Evolutionary conservation across 768 basidiomycete genomes (phyloP), one percentile per base, ranked within the genome.

Genomic region (Leccinellum luteum): DNA sequence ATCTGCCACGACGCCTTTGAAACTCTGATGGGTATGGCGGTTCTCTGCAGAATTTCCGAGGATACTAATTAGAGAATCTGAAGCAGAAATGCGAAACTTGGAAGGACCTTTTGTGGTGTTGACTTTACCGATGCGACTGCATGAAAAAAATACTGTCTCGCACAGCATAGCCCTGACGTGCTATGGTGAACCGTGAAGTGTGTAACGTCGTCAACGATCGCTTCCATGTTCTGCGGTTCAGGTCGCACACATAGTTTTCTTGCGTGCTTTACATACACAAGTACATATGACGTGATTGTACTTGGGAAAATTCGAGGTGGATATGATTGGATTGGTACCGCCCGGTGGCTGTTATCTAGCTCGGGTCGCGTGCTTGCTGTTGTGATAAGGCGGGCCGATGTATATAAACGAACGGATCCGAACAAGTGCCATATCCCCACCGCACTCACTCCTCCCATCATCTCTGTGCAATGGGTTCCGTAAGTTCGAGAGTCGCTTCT

Each of bases 341-440:
- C 31, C 38, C n/a, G 38, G 38, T 41, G 19, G 41, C 41, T 51
- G 34, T 43, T 47, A 56, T 57, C 52, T 41, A 43, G 31, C 8
- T 44, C 51, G 52, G 51, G 58, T 66, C 54, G 64, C 41, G 55
- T 60, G 64, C 58, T 21, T 19, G 6, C 44, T 49, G 25, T 4
- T 21, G 55, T 48, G 65, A 67, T 62, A 60, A 66, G 67, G 55
- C 32, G 43, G 41, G 38, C 23, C 44, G 45, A 45, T 44, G 67
- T 67, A 67, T 62, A 69, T 57, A 68, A 67, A 67, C 53, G 58
- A 65, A 54, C 48, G 25, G 23, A 48, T 62, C 63, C 38, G 60
- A 30, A n/a, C 53, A 14, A 51, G 48, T 66, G 56, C 59, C 27
- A 27, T 59, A 55, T 51, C 38, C 3, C 2, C 35, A 51, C 64